Percentiles rank a stretch among this genome's conserved stretches.
Conservation (phyloP, 257 asterid genomes). For the Plantago elongata region DNA sequence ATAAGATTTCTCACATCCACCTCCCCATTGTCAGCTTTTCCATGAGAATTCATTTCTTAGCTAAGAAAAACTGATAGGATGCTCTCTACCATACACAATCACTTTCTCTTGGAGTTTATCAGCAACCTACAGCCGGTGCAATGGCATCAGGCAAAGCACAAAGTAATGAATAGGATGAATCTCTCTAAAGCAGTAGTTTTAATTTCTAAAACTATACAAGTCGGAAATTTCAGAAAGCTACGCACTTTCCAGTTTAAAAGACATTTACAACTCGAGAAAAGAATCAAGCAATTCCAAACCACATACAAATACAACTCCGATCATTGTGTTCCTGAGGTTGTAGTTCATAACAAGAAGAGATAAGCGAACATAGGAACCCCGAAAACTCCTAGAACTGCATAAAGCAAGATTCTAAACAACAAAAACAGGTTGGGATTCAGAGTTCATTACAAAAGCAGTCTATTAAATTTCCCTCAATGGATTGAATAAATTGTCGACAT, state of each 20-base stretch:
- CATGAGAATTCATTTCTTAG: conserved; percentile 28
- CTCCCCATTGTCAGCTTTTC: conserved; percentile 24
- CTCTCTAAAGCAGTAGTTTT: background rate
- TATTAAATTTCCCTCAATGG: too few relatives aligned
- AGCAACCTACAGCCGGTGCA: conserved; percentile 27
- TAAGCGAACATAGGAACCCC: too few relatives aligned
- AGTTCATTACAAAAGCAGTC: too few relatives aligned
- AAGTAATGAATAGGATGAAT: too few relatives aligned
- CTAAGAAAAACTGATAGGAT: conserved; percentile 18
- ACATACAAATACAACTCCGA: too few relatives aligned
- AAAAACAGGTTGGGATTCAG: too few relatives aligned
- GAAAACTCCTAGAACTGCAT: too few relatives aligned
- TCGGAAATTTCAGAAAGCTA: background rate
- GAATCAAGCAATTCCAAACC: background rate
- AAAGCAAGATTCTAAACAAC: too few relatives aligned
- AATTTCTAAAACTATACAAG: conserved; percentile 3
- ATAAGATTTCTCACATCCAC: conserved; percentile 18
- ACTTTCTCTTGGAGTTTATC: background rate
- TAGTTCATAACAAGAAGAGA: too few relatives aligned
- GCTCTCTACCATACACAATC: conserved; percentile 7
- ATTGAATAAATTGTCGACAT: too few relatives aligned
- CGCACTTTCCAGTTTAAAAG: background rate
- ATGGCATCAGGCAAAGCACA: too few relatives aligned
- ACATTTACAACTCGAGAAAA: background rate
- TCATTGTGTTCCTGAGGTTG: too few relatives aligned